Evolutionary conservation across 2,329 filamentous ascomycete species (phyloP), one percentile per base, ranked within the genome.

Genomic region (Fusarium denticulatum): DNA sequence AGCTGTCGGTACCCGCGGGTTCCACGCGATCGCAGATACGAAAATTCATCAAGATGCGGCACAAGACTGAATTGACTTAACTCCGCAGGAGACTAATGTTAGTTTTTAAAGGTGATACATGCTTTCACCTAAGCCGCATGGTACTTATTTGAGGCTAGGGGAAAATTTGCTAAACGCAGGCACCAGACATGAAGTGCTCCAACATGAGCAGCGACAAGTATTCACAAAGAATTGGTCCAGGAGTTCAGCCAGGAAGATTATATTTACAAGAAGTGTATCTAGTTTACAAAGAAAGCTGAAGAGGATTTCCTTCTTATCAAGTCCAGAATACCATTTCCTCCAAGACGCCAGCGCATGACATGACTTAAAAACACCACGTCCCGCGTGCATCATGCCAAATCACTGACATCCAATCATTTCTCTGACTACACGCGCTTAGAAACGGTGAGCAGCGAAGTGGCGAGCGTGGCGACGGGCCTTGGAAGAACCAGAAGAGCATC

Each of bases 401-500:
- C 24, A 39, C 47, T 60, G 32, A 24, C 50, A 30, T 39, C 45
- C 6, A 39, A 66, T 67, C 62, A 45, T 60, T 39, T n/a, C 9
- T 18, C 5, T 26, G 4, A 30, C 16, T 6, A 1, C 11, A 30
- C 14, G 16, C 47, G 8, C 26, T 66, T 49, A 64, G 30, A 26
- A 15, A 12, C 45, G 62, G 30, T 42, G 26, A 24, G 16, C 9
- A 30, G 46, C 46, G 18, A 60, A 36, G 26, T 67, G 62, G 5
- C 62, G 64, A 7, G 64, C 64, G 28, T 67, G 64, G 39, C 64
- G 64, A 28, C 64, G 64, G 16, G 46, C 39, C n/a, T 67, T 60
- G 32, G 39, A 14, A 52, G 62, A 39, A 16, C 40, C 37, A 22
- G 64, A 11, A 46, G 64, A 39, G 43, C 55, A 58, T 11, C 55